Conservation (phyloP, 164 flowering plant genomes). For the Piper betle region DNA sequence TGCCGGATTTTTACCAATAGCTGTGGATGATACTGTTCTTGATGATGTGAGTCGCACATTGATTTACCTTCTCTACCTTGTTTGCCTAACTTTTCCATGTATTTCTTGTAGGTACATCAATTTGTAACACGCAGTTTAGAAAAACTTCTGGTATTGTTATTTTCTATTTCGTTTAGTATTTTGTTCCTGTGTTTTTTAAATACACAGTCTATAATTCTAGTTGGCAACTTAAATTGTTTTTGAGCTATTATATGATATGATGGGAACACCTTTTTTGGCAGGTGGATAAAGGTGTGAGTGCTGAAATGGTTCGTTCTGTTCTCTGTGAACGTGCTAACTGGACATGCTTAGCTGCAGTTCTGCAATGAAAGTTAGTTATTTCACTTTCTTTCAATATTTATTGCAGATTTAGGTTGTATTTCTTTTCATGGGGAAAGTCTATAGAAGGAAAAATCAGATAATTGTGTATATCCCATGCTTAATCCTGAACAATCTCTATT, state of each 20-base stretch:
- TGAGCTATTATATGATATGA: not conserved
- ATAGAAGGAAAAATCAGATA: not conserved
- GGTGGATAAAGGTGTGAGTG: conserved; percentile 77
- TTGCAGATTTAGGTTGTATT: too few relatives aligned
- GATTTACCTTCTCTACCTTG: not conserved
- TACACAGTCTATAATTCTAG: not conserved
- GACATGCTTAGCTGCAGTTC: conserved; percentile 75
- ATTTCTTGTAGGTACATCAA: conserved; percentile 45
- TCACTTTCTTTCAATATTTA: not conserved
- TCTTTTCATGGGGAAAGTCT: not conserved
- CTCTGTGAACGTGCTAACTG: conserved; percentile 78
- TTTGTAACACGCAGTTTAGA: conserved; percentile 85
- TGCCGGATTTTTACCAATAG: conserved; percentile 65
- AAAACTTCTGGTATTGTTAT: conserved; percentile 60
- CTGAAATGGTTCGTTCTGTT: conserved; percentile 75
- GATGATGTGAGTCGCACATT: conserved; percentile 43
- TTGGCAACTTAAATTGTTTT: not conserved
- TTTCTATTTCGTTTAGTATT: not conserved
- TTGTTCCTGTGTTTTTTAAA: too few relatives aligned
- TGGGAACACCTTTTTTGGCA: conserved; percentile 15
- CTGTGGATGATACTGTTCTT: conserved; percentile 29
- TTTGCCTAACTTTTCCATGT: conserved; percentile 1
- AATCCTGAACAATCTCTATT: too few relatives aligned
- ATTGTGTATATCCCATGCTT: not conserved
- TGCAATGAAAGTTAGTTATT: conserved; percentile 44